Evolutionary conservation across 164 flowering plant genomes (phyloP), one percentile per base, ranked within the genome.

Genomic region (Akebia trifoliata): DNA sequence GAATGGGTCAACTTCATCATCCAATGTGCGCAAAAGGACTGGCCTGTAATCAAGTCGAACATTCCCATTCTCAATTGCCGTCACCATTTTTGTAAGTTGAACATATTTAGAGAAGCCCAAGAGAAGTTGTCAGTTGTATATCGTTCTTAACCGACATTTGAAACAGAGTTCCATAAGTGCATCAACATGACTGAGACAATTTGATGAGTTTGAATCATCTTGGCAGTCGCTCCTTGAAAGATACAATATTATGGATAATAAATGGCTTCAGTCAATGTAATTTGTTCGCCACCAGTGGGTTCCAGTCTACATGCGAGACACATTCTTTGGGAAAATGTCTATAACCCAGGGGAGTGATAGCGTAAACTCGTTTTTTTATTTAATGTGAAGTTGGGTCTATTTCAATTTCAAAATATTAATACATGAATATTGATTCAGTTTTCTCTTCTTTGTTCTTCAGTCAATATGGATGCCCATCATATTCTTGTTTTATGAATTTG

Each of bases 21-120:
- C 97, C 57, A 92, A 66, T 20, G 98, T 87, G 69, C 89, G 81
- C 98, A 89, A 72, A 72, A 89, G 98, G 36, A 89, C 97, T 24
- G 90, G 97, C 53, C 98, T 72, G 76, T 92, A 89, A 26, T 77
- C 91, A 20, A 90, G 74, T 45, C 85, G 73, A 43, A 89, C 96
- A 69, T 83, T 86, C 78, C 74, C 96, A 26, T 83, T 76, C 64
- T 91, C 95, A n/a, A n/a, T n/a, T n/a, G n/a, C 14, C 59, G 48
- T 28, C 59, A 56, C 9, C 59, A 48, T n/a, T 56, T 56, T 56
- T 56, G 59, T 11, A 37, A 37, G 48, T 56, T 21, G 49, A 38
- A 42, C 35, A 38, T 56, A 3, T 38, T 38, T 37, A 56, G 32
- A 40, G 47, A 38, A 29, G 49, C 47, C 11, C 34, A 56, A 30